Conservation (phyloP, 495 filamentous ascomycete species). For the Podospora australis region DNA sequence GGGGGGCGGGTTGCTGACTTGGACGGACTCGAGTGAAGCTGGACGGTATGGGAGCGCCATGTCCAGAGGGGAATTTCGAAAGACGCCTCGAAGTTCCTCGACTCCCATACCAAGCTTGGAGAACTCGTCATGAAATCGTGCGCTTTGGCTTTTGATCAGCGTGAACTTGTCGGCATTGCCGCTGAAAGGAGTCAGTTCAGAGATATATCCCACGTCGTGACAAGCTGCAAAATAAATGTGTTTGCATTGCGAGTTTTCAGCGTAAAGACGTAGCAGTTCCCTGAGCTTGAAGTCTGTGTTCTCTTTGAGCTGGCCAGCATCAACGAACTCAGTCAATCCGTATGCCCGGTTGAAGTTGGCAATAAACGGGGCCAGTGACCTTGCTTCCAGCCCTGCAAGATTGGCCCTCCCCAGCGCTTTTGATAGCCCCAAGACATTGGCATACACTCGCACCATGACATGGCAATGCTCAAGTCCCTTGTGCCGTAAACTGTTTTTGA, state of each 20-base stretch:
- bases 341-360: constrained; percentile 54
- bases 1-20: too few species aligned
- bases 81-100: constrained; percentile 39
- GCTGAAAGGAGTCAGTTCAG: constrained; percentile 46
- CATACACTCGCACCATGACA: constrained; percentile 56
- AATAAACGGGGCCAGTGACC: constrained; percentile 49
- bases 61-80: constrained; percentile 32
- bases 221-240: constrained; percentile 62
- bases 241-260: constrained; percentile 55
- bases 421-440: constrained; percentile 38
- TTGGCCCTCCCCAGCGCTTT: constrained; percentile 38
- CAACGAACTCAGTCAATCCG: constrained; percentile 55
- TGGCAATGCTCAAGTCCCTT: constrained; percentile 46
- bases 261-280: constrained; percentile 47
- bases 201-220: constrained; percentile 55
- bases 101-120: constrained; percentile 30
- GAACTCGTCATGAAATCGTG: constrained; percentile 26
- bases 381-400: constrained; percentile 44
- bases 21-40: too few species aligned
- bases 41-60: neutral
- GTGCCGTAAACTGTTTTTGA: constrained; percentile 42
- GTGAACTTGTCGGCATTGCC: constrained; percentile 41
- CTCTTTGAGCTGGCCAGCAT: constrained; percentile 56
- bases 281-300: constrained; percentile 53
- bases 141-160: constrained; percentile 38